Percentiles rank a stretch among this genome's conserved stretches.
Conservation (phyloP, 2,329 filamentous ascomycete species). For the Pseudogymnoascus pannorum region DNA sequence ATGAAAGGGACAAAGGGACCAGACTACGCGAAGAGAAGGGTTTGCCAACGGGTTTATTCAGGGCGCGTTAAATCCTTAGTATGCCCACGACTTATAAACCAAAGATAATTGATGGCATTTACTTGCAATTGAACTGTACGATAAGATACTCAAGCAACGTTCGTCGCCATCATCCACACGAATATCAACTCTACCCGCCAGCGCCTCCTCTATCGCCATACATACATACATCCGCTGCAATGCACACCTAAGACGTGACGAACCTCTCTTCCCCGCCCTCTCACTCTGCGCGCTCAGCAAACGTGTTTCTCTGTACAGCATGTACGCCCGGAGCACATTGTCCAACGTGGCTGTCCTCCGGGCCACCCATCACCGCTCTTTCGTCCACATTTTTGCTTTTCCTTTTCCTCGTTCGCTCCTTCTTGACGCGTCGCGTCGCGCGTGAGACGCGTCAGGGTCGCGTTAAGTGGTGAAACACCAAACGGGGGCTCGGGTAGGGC, state of each 20-base stretch:
- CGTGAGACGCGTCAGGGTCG: background rate
- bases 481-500: background rate
- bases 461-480: background rate
- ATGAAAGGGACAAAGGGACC: background rate
- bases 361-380: background rate
- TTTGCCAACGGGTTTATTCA: background rate
- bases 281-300: background rate
- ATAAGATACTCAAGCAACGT: too few species aligned
- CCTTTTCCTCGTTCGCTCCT: background rate
- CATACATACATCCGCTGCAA: background rate
- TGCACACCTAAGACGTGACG: background rate
- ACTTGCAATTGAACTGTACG: background rate
- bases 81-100: background rate
- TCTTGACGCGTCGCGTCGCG: background rate
- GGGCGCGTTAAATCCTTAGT: background rate
- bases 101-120: background rate
- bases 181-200: background rate
- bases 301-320: background rate
- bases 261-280: background rate
- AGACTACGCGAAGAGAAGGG: background rate
- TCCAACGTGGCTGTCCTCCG: background rate
- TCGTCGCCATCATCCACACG: background rate
- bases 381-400: background rate
- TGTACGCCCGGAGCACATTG: background rate
- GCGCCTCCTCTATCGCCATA: background rate